Evolutionary conservation across 1,284 basidiomycete genomes (phyloP).

Genomic region (Ustilago esculenta): DNA sequence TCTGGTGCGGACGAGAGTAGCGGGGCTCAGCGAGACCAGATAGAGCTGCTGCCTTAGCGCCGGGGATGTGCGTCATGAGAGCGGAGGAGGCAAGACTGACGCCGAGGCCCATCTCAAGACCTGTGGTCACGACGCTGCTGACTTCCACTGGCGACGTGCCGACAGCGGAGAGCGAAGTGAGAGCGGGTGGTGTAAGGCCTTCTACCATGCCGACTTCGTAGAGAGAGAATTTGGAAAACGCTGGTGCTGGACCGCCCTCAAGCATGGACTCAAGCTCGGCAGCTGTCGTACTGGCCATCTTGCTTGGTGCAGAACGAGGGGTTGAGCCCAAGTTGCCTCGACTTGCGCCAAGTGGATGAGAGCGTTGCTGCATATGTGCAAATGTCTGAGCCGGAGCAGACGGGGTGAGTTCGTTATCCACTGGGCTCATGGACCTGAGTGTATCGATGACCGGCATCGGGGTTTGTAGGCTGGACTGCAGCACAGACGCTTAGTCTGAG

Average conservation of each 20-base stretch:
- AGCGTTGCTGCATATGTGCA: conserved; percentile 33
- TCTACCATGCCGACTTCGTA: conserved; percentile 45
- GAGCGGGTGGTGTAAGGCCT: conserved; percentile 42
- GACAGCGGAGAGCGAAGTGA: conserved; percentile 17
- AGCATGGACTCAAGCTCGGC: conserved; percentile 9
- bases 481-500: not conserved
- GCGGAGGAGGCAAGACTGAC: conserved; percentile 49
- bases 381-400: conserved; percentile 33
- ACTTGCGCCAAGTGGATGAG: conserved; percentile 17
- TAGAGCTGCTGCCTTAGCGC: conserved; percentile 26
- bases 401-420: conserved; percentile 39
- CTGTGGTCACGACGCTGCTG: conserved; percentile 53
- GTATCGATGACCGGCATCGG: conserved; percentile 5
- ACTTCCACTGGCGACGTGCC: conserved; percentile 29
- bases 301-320: not conserved
- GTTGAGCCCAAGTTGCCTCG: conserved; percentile 3
- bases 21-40: conserved; percentile 45
- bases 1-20: conserved; percentile 27
- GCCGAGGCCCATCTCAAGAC: conserved; percentile 58
- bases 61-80: conserved; percentile 32
- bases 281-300: not conserved
- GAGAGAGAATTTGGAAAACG: conserved; percentile 33
- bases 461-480: not conserved
- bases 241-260: conserved; percentile 14
- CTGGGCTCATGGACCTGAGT: conserved; percentile 5